Percentiles rank a stretch among this genome's conserved stretches.
These are phyloP conservation scores for Blastobotrys mokoenaii DNA, from an alignment of 805 yeast species.

Conservation along the genomic window DNA sequence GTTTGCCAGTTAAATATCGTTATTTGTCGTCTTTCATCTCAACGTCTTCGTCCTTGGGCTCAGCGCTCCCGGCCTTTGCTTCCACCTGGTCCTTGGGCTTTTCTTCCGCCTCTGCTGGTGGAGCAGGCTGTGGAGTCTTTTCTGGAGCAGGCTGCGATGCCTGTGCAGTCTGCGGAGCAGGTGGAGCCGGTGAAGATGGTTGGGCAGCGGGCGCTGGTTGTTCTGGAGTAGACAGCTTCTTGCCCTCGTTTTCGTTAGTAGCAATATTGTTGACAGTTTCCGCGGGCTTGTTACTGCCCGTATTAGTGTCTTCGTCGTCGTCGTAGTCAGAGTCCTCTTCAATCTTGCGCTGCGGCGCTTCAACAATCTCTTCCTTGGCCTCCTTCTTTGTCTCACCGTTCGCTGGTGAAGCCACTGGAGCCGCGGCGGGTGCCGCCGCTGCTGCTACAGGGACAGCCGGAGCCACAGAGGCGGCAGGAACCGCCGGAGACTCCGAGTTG, in stretches of 20 bases:
- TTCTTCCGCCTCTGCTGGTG: not conserved
- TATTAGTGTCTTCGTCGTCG: slow-evolving; percentile 21
- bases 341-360: slow-evolving; percentile 30
- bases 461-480: too few species aligned
- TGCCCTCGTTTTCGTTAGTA: slow-evolving; percentile 1
- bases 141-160: not conserved
- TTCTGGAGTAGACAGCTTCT: not conserved
- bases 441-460: too few species aligned
- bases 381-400: not conserved
- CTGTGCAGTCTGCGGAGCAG: not conserved
- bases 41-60: slow-evolving; percentile 10
- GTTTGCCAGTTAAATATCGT: not conserved
- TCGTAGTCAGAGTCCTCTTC: slow-evolving; percentile 42
- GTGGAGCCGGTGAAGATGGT: not conserved
- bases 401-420: not conserved
- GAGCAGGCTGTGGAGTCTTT: not conserved
- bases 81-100: not conserved
- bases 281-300: not conserved
- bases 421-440: not conserved
- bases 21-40: slow-evolving; percentile 12
- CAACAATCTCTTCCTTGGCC: slow-evolving; percentile 7
- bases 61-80: slow-evolving; percentile 1
- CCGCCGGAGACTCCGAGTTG: not conserved
- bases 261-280: not conserved
- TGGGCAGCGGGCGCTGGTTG: not conserved